phyloP scores from a whole-genome alignment of 306 rosid genomes.

The Lathyrus aphaca region DNA sequence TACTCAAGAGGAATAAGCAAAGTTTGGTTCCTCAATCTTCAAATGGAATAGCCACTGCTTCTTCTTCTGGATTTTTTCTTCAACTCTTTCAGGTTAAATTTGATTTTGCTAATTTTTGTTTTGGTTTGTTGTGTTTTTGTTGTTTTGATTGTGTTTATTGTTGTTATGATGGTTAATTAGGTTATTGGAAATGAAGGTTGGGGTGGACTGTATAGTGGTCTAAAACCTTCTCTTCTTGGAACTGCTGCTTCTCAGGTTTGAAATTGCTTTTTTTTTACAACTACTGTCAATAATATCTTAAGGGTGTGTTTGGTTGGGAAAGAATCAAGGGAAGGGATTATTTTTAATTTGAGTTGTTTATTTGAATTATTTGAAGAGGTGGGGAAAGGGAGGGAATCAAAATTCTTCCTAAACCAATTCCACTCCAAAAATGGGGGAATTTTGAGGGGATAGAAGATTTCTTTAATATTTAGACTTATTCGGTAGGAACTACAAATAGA shows the following conservation, averaged over 20 bases:
- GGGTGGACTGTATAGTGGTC: conserved; percentile 91
- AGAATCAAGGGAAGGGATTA: no score
- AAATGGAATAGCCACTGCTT: conserved; percentile 10
- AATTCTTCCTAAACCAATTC: no score
- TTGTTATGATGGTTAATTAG: conserved; percentile 38
- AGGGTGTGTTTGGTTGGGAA: no score
- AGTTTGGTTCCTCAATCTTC: conserved; percentile 34
- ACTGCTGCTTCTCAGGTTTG: conserved; percentile 92
- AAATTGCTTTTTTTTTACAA: conserved; percentile 17
- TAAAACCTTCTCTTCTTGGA: conserved; percentile 83
- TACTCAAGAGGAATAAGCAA: conserved; percentile 50
- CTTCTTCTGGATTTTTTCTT: conserved; percentile 51
- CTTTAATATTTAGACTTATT: no score
- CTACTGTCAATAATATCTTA: neutral
- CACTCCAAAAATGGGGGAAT: no score
- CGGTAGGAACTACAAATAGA: no score
- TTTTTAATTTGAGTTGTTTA: no score
- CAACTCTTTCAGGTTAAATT: conserved; percentile 68
- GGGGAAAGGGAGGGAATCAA: no score
- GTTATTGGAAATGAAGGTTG: conserved; percentile 72
- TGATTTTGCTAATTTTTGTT: neutral
- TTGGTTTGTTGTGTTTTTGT: neutral
- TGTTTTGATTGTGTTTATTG: neutral
- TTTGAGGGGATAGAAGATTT: no score
- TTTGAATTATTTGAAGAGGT: no score